These are phyloP conservation scores for Periglandula ipomoeae DNA, from an alignment of 2,329 filamentous ascomycete genomes.

Conservation along the genomic window DNA sequence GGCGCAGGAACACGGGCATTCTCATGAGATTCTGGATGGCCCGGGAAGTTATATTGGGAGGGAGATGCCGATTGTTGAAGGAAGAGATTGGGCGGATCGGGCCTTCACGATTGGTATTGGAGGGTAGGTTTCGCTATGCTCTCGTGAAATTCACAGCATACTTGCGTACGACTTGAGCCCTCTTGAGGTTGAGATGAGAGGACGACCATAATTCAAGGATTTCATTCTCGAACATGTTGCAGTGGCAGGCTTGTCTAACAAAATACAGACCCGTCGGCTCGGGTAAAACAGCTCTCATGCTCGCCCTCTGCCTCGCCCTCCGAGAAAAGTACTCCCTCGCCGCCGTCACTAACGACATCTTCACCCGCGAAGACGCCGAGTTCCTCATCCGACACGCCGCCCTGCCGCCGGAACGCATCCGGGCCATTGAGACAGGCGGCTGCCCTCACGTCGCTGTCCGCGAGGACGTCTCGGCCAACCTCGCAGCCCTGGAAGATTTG, in stretches of 20 bases:
- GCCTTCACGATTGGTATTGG: conserved; percentile 98
- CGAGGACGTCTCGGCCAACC: conserved; percentile 91
- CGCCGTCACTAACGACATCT: conserved; percentile 98
- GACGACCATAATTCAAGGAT: no score
- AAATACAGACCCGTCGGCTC: conserved; percentile 75
- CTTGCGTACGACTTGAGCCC: no score
- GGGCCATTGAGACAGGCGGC: conserved; percentile 93
- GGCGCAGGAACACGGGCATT: conserved; percentile 76
- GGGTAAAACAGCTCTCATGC: conserved; percentile 95
- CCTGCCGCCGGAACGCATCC: conserved; percentile 73
- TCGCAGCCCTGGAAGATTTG: conserved; percentile 83
- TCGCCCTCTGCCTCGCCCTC: conserved; percentile 78
- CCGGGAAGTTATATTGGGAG: conserved; percentile 83
- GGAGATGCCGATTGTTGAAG: conserved; percentile 89
- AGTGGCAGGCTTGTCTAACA: neutral
- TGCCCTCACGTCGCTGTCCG: conserved; percentile 95
- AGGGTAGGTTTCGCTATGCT: conserved; percentile 65
- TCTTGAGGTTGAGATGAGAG: no score
- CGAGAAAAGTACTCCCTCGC: conserved; percentile 77
- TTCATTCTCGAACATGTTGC: no score
- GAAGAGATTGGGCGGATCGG: conserved; percentile 76
- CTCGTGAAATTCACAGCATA: no score
- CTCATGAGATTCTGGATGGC: conserved; percentile 89
- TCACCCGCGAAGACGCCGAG: conserved; percentile 95
- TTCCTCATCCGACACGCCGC: conserved; percentile 85